Evolutionary conservation across 2,329 filamentous ascomycete species (phyloP), one percentile per base, ranked within the genome.

Genomic region (Penicillium hordei): DNA sequence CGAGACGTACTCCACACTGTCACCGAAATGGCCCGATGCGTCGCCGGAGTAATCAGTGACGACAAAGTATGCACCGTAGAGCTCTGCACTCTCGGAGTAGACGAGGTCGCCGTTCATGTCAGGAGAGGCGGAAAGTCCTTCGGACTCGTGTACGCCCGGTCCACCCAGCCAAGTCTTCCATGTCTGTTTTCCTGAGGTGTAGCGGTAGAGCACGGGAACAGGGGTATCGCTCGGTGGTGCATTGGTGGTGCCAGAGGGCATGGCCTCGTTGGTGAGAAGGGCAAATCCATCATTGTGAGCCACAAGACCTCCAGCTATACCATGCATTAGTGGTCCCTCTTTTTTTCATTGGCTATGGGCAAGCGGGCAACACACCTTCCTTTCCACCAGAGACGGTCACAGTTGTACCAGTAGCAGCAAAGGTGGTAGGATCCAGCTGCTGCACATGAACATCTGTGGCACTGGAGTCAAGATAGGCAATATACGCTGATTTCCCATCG

Each of bases 31-130:
- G 38, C 85, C 85, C 4, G 73, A 63, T 2, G 81, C 82, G 45
- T 68, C 65, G 17, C 84, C 84, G 17, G 78, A 74, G 73, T 87
- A 87, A 27, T 78, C 80, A 2, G 83, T 86, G 10, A 86, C 81
- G 38, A 86, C 83, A 57, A 86, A 83, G 73, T 87, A 86, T 15
- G 84, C 84, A 9, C 83, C 85, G 62, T 86, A 87, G 49, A 84
- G 75, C 19, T 79, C 79, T 10, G 82, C 77, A 52, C 77, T 73
- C 50, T 82, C 78, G 1, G 83, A 86, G 70, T 81, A 87, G 52
- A 83, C 84, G 8, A 87, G 79, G 65, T 87, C 85, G 34, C 85
- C 85, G 63, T 87, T 87, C 63, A 87, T 72, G 60, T 87, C 84
- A 0, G 84, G 83, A 1, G 83, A 78, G 27, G 82, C 80, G 19